These are phyloP conservation scores for Penicillium sp. DNA, from an alignment of 2,329 filamentous ascomycete species.

Conservation along the genomic window DNA sequence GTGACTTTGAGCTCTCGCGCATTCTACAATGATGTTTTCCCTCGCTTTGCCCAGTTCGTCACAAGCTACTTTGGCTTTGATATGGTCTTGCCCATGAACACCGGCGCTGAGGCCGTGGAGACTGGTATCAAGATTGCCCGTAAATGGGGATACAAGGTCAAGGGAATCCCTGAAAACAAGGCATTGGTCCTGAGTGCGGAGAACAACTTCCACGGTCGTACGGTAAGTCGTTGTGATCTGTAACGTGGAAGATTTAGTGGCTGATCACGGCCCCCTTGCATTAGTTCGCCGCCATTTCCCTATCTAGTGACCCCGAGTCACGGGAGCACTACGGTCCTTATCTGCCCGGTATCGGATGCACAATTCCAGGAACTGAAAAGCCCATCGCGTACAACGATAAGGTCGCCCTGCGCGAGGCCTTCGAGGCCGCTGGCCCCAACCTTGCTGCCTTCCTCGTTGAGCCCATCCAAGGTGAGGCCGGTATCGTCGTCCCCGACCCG, in stretches of 20 bases:
- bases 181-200: constrained; percentile 80
- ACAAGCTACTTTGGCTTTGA: constrained; percentile 89
- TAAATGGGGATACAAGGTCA: constrained; percentile 98
- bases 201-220: constrained; percentile 96
- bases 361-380: constrained; percentile 72
- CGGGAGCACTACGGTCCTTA: constrained; percentile 97
- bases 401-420: constrained; percentile 72
- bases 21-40: constrained; percentile 98
- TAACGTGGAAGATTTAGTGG: not conserved
- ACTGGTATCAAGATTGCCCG: constrained; percentile 93
- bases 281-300: constrained; percentile 89
- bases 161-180: constrained; percentile 81
- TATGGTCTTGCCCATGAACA: constrained; percentile 99
- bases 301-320: constrained; percentile 94
- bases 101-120: constrained; percentile 93
- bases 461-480: constrained; percentile 96
- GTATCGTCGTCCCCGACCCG: constrained; percentile 90
- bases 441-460: constrained; percentile 93
- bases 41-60: constrained; percentile 90
- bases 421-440: constrained; percentile 78
- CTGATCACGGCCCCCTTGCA: constrained; percentile 11
- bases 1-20: constrained; percentile 91
- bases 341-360: constrained; percentile 81
- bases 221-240: constrained; percentile 58
- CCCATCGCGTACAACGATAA: constrained; percentile 85